Conservation (phyloP, 2,329 filamentous ascomycete genomes). For the Xylaria sp. region DNA sequence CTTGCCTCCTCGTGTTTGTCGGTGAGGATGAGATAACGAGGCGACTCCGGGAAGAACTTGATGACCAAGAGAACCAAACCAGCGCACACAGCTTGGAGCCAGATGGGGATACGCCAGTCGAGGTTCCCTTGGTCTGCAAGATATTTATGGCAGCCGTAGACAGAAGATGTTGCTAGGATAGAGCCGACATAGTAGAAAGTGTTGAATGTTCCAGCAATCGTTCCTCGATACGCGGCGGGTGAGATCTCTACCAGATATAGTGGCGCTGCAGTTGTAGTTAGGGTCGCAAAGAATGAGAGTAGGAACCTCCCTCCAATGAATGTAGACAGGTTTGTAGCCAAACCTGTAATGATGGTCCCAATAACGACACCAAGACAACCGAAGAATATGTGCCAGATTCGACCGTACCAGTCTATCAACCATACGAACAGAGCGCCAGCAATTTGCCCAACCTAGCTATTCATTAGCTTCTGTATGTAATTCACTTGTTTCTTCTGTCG, state of each 20-base stretch:
- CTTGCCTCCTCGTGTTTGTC: constrained; percentile 52
- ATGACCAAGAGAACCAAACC: constrained; percentile 48
- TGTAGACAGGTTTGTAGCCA: constrained; percentile 55
- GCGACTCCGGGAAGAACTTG: constrained; percentile 52
- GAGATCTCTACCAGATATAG: constrained; percentile 70
- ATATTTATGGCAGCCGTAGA: constrained; percentile 49
- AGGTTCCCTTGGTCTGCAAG: constrained; percentile 44
- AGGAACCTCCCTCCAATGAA: constrained; percentile 66
- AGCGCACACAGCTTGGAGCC: constrained; percentile 51
- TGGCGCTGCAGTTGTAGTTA: constrained; percentile 66
- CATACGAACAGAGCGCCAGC: constrained; percentile 56
- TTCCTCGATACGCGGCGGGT: constrained; percentile 67
- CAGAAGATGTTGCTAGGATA: constrained; percentile 49
- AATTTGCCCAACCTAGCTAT: constrained; percentile 55
- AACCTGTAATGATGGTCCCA: constrained; percentile 62
- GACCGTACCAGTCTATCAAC: constrained; percentile 58
- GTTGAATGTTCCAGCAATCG: constrained; percentile 66
- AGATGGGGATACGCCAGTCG: constrained; percentile 51
- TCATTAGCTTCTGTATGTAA: constrained; percentile 19
- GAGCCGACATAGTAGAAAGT: constrained; percentile 55
- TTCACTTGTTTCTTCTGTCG: not conserved
- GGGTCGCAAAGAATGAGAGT: constrained; percentile 65
- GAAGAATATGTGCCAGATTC: constrained; percentile 56
- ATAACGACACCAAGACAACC: constrained; percentile 61
- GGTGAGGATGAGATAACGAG: constrained; percentile 51